Percentiles rank a stretch among this genome's conserved stretches.
Conservation (phyloP, 768 basidiomycete species). For the Holtermanniella nyarrowii region DNA sequence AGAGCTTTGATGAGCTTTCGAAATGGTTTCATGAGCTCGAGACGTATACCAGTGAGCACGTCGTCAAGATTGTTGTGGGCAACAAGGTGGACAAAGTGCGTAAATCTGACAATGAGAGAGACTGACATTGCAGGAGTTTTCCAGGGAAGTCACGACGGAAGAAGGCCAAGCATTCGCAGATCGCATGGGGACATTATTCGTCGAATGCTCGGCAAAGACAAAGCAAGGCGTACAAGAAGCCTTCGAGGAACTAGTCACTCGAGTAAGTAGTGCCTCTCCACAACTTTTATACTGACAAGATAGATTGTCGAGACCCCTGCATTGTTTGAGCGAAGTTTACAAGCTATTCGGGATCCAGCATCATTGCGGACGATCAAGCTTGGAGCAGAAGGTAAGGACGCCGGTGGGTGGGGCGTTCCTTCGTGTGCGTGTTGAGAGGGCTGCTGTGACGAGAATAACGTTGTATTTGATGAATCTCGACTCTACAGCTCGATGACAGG, state of each 20-base stretch:
- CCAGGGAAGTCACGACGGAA: constrained; percentile 66
- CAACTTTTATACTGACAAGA: not conserved
- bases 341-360: not conserved
- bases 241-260: constrained; percentile 64
- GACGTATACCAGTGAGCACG: constrained; percentile 73
- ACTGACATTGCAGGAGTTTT: constrained; percentile 59
- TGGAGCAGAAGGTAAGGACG: constrained; percentile 3
- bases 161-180: constrained; percentile 73
- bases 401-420: constrained; percentile 4
- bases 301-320: constrained; percentile 63
- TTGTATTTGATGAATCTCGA: no score
- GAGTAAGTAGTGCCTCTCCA: constrained; percentile 45
- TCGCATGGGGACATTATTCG: constrained; percentile 71
- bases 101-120: not conserved
- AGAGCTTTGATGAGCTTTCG: constrained; percentile 88
- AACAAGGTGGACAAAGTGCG: constrained; percentile 80
- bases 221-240: constrained; percentile 69
- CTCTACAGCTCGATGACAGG: no score
- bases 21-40: constrained; percentile 85
- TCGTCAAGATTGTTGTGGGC: constrained; percentile 87
- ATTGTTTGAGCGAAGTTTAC: constrained; percentile 48
- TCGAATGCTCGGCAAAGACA: constrained; percentile 91
- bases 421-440: constrained; percentile 7
- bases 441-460: no score
- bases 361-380: constrained; percentile 1